These are phyloP conservation scores for Ophiostoma ips DNA, from an alignment of 2,329 filamentous ascomycete species.

Conservation along the genomic window DNA sequence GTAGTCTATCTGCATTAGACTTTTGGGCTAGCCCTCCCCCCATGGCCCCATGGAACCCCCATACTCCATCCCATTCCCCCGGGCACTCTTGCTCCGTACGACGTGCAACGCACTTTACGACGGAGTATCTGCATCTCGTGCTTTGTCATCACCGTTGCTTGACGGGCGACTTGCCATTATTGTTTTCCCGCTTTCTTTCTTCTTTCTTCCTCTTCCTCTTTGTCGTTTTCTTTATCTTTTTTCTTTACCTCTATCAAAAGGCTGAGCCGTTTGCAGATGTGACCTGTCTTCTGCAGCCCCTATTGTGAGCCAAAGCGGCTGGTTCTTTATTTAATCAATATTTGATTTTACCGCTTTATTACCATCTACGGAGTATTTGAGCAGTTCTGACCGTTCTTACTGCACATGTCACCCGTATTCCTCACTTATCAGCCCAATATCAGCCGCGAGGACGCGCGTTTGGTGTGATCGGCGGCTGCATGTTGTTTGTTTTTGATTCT, in stretches of 20 bases:
- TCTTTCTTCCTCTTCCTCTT: not conserved
- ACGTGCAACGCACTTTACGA: too few relatives aligned
- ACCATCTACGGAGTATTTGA: too few relatives aligned
- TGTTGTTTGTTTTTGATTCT: not conserved
- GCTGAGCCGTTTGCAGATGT: not conserved
- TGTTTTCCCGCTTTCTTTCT: not conserved
- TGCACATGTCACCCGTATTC: not conserved
- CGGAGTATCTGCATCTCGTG: not conserved
- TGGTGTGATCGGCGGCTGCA: not conserved
- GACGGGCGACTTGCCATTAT: too few relatives aligned
- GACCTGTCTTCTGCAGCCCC: not conserved
- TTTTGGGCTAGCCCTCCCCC: not conserved
- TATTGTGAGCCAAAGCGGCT: too few relatives aligned
- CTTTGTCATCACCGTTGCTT: too few relatives aligned
- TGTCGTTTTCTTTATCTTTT: not conserved
- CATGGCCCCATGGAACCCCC: too few relatives aligned
- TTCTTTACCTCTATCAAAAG: not conserved
- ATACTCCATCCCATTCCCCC: too few relatives aligned
- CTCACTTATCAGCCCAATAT: not conserved
- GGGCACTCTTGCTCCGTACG: too few relatives aligned
- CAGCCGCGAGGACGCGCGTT: constrained; percentile 6
- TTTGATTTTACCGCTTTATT: not conserved
- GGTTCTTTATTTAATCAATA: not conserved
- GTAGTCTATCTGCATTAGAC: too few relatives aligned
- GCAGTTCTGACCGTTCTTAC: too few relatives aligned